Evolutionary conservation across 2,329 filamentous ascomycete genomes (phyloP), one percentile per base, ranked within the genome.

Genomic region (Fusarium sp.): DNA sequence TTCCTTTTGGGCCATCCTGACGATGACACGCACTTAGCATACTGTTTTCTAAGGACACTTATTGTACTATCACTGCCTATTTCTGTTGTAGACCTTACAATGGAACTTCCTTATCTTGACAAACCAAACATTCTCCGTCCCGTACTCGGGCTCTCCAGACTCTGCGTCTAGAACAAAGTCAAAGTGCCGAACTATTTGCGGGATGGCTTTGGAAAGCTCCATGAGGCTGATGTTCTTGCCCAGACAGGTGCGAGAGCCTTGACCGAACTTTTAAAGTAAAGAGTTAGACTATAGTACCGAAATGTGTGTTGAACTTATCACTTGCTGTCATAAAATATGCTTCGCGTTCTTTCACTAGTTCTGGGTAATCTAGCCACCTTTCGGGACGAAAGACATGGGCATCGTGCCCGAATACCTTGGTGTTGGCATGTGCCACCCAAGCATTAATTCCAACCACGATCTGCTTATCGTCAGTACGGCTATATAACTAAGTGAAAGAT

Each of bases 221-320:
- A 49, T 49, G 0, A 38, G 21, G 8, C 46, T 49, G 8, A 49
- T 49, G 21, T 49, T 49, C 6, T 49, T 49, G 12, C 46, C 46
- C 46, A 49, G 3, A 38, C 46, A 49, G 0, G 46, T 49, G 2
- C 46, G 46, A 15, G 46, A 38, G 1, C 46, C 46, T 20, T 38
- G 29, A 0, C 46, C 46, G 4, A 49, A 49, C 46, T 48, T 9
- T n/a, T 18, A 6, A 7, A n/a, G 20, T 8, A 2, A 8, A 13
- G 10, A 4, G 2, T 47, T 31, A 46, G 15, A 5, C 3, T 12
- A 18, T 2, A 4, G 2, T 3, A 5, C 1, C 8, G 8, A 3
- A 1, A 13, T 13, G 3, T 16, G 4, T 8, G 1, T 2, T 18
- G 4, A 3, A 16, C 0, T 1, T 31, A 12, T 8, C 4, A 47